phyloP scores from a whole-genome alignment of 768 basidiomycete genomes.

The Asterophora lycoperdoides region DNA sequence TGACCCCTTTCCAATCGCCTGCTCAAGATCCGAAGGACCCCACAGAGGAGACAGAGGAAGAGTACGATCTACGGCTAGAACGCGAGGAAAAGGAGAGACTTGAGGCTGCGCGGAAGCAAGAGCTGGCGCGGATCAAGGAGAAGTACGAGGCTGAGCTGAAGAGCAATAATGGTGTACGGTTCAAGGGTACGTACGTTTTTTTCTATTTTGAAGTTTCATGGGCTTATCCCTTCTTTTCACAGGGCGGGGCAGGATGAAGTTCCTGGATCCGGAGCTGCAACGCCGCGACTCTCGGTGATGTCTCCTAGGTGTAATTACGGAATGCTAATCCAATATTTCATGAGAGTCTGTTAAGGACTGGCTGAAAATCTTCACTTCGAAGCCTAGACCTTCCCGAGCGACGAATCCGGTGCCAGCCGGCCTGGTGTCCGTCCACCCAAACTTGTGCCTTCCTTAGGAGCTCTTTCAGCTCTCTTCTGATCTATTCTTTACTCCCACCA shows the following conservation, averaged over 20 bases:
- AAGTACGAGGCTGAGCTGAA: constrained; percentile 29
- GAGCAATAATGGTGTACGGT: constrained; percentile 48
- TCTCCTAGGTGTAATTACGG: neutral
- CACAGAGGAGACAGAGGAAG: constrained; percentile 60
- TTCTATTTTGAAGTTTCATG: no score
- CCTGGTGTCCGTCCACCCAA: no score
- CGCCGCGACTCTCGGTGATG: constrained; percentile 3
- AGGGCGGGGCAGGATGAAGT: constrained; percentile 70
- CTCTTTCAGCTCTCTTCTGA: no score
- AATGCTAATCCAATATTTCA: no score
- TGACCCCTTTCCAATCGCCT: constrained; percentile 26
- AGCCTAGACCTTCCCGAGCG: no score
- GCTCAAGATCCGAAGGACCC: constrained; percentile 16
- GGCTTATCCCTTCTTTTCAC: neutral
- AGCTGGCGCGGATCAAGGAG: constrained; percentile 47
- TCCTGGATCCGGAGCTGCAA: constrained; percentile 49
- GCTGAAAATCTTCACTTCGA: no score
- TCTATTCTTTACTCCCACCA: no score
- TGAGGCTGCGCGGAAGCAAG: constrained; percentile 40
- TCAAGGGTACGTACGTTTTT: constrained; percentile 47
- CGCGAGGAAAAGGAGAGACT: constrained; percentile 60
- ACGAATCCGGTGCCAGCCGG: no score
- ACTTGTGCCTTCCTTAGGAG: no score
- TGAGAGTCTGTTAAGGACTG: no score
- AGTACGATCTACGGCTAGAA: constrained; percentile 66